phyloP scores from a whole-genome alignment of 768 basidiomycete species.

The Chlorophyllum brunneum region DNA sequence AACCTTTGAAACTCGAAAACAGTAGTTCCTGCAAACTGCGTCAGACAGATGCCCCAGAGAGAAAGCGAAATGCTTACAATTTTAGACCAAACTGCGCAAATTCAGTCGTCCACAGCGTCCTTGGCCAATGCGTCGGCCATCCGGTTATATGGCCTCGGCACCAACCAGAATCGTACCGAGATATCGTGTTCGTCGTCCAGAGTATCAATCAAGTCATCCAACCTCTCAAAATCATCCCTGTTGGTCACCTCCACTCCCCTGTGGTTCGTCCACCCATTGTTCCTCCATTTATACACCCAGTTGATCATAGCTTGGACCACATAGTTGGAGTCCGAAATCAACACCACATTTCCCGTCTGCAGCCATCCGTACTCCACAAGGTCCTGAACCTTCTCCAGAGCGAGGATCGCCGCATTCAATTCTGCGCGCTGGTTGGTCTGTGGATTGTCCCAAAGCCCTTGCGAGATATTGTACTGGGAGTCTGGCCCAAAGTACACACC shows the following conservation, averaged over 20 bases:
- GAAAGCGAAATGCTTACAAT: neutral
- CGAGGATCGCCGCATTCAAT: neutral
- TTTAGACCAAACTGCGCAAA: neutral
- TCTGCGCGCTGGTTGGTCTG: slow-evolving; percentile 10
- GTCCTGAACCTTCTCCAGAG: neutral
- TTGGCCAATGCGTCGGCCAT: neutral
- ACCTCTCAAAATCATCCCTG: slow-evolving; percentile 3
- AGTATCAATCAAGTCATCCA: slow-evolving; percentile 6
- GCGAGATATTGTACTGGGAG: neutral
- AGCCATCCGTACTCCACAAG: neutral
- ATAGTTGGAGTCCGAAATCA: slow-evolving; percentile 10
- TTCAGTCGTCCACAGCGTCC: neutral
- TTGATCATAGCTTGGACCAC: slow-evolving; percentile 13
- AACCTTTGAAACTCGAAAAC: too few species aligned
- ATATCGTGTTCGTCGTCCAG: neutral
- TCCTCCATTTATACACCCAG: slow-evolving; percentile 10
- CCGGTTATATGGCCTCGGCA: slow-evolving; percentile 2
- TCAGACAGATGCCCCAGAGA: too few species aligned
- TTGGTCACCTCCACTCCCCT: slow-evolving; percentile 9
- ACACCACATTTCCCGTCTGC: neutral
- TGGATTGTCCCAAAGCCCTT: neutral
- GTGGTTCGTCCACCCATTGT: slow-evolving; percentile 11
- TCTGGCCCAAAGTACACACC: slow-evolving; percentile 11
- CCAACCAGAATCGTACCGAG: slow-evolving; percentile 6
- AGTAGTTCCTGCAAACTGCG: too few species aligned